Evolutionary conservation across 352 stramenopile genomes (phyloP), one percentile per base, ranked within the genome.

Genomic region (Pythium pyrilobum): DNA sequence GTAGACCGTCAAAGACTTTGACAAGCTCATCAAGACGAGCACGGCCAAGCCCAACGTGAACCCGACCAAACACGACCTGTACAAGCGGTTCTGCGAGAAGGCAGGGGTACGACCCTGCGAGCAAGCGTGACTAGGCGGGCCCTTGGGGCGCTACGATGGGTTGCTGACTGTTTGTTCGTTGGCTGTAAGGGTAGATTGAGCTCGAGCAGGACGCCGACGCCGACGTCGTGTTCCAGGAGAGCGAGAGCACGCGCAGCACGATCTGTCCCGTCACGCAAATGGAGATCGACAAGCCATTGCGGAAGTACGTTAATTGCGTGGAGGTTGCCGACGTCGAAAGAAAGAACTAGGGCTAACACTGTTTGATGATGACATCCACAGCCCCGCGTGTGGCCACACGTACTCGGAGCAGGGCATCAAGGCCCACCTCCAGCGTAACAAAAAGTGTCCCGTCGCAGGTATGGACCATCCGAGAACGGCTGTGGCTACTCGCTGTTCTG

Each of bases 251-350:
- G 29, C 75, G 70, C 38, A 94, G 67, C 66, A 86, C 67, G 10
- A 78, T 81, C 21, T 94, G 84, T 38, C 84, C 84, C 0, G 81
- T 94, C 29, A 94, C 81, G 27, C 84, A 91, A 56, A 61, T 91
- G 50, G 71, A 87, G 56, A 94, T 94, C 62, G 67, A 76, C 32
- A 77, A 91, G 11, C 84, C 84, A 5, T 33, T 94, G 31, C 62
- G 64, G 40, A 94, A 94, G 84, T 94, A 54, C 34, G 69, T 67
- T 3, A 5, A n/a, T 27, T 27, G 15, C 20, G 12, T 18, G 20
- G 52, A 34, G 7, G 15, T 18, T 6, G 34, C 21, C 8, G 15
- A 28, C 20, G 4, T 32, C 2, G 15, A 15, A 5, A 15, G 10
- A 20, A 33, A 15, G 40, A 32, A 5, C 10, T 23, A 21, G 20